These are phyloP conservation scores for Pleurotus platypus DNA, from an alignment of 768 basidiomycete genomes.

Conservation along the genomic window DNA sequence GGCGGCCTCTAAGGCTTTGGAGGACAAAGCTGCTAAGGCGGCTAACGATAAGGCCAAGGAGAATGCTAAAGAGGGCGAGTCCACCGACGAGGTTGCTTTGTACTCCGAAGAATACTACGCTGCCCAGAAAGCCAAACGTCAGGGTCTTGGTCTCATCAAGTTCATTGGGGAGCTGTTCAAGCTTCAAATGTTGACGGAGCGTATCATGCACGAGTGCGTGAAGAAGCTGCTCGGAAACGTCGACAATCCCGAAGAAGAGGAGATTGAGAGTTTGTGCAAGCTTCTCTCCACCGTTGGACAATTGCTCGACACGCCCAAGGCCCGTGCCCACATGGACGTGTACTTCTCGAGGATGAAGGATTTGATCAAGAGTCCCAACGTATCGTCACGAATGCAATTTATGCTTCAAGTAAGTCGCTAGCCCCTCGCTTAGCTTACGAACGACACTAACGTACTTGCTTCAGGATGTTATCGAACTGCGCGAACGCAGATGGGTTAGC, in stretches of 20 bases:
- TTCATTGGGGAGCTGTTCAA: slow-evolving; percentile 99
- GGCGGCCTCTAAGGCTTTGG: slow-evolving; percentile 79
- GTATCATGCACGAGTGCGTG: slow-evolving; percentile 98
- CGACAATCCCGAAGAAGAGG: slow-evolving; percentile 95
- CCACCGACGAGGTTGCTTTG: slow-evolving; percentile 66
- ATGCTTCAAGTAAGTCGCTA: slow-evolving; percentile 80
- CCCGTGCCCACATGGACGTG: slow-evolving; percentile 83
- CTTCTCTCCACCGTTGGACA: slow-evolving; percentile 86
- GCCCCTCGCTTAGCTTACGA: background rate
- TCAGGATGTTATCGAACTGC: slow-evolving; percentile 89
- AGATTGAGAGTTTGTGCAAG: slow-evolving; percentile 94
- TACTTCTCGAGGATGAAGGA: slow-evolving; percentile 92
- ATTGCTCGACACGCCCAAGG: slow-evolving; percentile 76
- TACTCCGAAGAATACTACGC: slow-evolving; percentile 97
- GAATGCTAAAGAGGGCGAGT: slow-evolving; percentile 22
- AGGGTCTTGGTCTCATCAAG: slow-evolving; percentile 94
- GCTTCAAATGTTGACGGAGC: slow-evolving; percentile 95
- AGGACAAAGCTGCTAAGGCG: slow-evolving; percentile 77
- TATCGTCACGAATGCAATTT: slow-evolving; percentile 87
- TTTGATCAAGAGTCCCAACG: slow-evolving; percentile 67
- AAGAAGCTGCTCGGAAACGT: slow-evolving; percentile 93
- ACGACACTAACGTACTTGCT: slow-evolving; percentile 7
- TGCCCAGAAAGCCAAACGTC: slow-evolving; percentile 95
- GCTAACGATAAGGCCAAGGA: slow-evolving; percentile 50
- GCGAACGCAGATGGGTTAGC: slow-evolving; percentile 76